phyloP scores from a whole-genome alignment of 2,329 filamentous ascomycete species.

The Xylariomycetidae sp. region DNA sequence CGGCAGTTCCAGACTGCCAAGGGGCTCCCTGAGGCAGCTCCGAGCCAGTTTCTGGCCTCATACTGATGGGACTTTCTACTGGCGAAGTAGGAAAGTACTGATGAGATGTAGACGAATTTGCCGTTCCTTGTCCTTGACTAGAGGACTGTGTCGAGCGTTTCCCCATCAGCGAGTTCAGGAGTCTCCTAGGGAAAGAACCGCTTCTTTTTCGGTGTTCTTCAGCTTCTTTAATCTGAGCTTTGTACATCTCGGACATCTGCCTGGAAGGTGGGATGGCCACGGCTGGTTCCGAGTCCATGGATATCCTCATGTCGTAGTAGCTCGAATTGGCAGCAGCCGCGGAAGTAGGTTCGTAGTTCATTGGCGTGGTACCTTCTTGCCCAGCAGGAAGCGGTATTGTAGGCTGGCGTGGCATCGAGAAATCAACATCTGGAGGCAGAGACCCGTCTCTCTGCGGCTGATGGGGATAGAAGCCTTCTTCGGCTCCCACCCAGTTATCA shows the following conservation, averaged over 20 bases:
- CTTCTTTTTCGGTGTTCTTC: constrained; percentile 23
- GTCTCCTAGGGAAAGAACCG: constrained; percentile 21
- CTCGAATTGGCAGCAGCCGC: constrained; percentile 25
- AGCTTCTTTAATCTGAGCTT: constrained; percentile 23
- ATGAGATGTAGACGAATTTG: constrained; percentile 15
- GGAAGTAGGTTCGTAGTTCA: background rate
- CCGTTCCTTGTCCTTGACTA: constrained; percentile 10
- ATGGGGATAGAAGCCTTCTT: constrained; percentile 11
- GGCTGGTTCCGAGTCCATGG: constrained; percentile 26
- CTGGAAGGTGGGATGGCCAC: constrained; percentile 18
- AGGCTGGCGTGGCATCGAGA: constrained; percentile 12
- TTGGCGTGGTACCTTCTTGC: background rate
- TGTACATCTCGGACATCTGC: constrained; percentile 27
- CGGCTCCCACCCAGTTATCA: constrained; percentile 13
- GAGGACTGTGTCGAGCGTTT: constrained; percentile 25
- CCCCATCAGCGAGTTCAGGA: constrained; percentile 22
- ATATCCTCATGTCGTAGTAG: constrained; percentile 28
- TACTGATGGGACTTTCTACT: constrained; percentile 11
- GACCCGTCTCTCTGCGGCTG: constrained; percentile 8
- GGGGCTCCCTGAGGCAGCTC: constrained; percentile 6
- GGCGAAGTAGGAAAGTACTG: constrained; percentile 16
- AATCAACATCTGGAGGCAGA: constrained; percentile 16
- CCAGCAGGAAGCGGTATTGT: constrained; percentile 11
- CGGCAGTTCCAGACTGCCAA: constrained; percentile 7
- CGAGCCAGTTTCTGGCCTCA: constrained; percentile 16